Conservation (phyloP, 257 asterid genomes). For the Pogostemon cablin region DNA sequence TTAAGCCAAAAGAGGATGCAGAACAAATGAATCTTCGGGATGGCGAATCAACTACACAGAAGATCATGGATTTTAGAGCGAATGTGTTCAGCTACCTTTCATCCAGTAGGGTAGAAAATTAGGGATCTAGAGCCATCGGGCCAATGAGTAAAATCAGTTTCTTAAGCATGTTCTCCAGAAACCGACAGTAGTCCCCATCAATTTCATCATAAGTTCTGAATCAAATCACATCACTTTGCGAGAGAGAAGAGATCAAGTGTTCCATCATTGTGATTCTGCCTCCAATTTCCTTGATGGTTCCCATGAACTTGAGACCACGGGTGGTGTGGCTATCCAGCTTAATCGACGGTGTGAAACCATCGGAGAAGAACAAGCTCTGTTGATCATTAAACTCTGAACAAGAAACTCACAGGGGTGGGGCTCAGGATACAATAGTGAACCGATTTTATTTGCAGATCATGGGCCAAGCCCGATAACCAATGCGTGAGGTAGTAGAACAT, state of each 20-base stretch:
- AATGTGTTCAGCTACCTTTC: constrained; percentile 34
- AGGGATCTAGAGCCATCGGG: constrained; percentile 26
- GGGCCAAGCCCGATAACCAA: constrained; percentile 50
- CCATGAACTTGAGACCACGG: background rate
- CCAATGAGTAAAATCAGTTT: constrained; percentile 41
- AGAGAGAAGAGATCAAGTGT: background rate
- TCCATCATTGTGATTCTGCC: constrained; percentile 16
- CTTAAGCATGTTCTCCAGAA: constrained; percentile 25
- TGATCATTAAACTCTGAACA: background rate
- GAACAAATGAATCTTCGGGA: too few relatives aligned
- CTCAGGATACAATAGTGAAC: constrained; percentile 32
- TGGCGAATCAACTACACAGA: constrained; percentile 15
- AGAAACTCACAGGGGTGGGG: constrained; percentile 31
- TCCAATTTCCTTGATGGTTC: constrained; percentile 11
- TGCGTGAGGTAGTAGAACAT: constrained; percentile 44
- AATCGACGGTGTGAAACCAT: constrained; percentile 27
- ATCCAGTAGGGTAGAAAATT: background rate
- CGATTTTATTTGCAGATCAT: constrained; percentile 39
- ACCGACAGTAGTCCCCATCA: constrained; percentile 32
- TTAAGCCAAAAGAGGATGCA: too few relatives aligned
- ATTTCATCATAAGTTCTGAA: constrained; percentile 39
- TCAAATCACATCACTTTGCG: constrained; percentile 32
- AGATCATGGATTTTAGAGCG: constrained; percentile 32
- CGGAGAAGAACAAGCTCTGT: background rate
- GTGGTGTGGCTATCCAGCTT: constrained; percentile 11